phyloP scores from a whole-genome alignment of 2,329 filamentous ascomycete species.

The Nigrograna mackinnonii region DNA sequence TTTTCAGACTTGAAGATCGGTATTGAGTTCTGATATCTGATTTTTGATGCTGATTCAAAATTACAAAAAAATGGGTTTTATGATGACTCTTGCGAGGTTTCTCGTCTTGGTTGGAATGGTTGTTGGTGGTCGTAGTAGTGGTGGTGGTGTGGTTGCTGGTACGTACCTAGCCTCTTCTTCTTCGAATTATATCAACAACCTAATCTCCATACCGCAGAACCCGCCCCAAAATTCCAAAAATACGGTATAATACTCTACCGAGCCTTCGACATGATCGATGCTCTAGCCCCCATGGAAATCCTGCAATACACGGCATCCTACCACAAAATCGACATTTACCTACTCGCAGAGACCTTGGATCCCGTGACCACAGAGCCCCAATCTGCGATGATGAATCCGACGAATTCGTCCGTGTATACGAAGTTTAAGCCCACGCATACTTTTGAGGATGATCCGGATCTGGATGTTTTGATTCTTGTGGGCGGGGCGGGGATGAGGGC shows the following conservation, averaged over 20 bases:
- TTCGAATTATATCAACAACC: too few species aligned
- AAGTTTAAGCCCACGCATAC: not conserved
- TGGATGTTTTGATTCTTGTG: conserved; percentile 66
- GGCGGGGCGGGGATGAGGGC: conserved; percentile 48
- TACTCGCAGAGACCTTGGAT: conserved; percentile 28
- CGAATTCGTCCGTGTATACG: not conserved
- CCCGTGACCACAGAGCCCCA: conserved; percentile 26
- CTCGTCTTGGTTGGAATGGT: too few species aligned
- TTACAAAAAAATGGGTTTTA: too few species aligned
- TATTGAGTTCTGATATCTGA: too few species aligned
- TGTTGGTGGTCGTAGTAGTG: too few species aligned
- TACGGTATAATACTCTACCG: not conserved
- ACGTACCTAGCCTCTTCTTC: too few species aligned
- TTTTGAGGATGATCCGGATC: conserved; percentile 16
- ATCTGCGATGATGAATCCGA: not conserved
- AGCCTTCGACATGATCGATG: not conserved
- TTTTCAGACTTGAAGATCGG: too few species aligned
- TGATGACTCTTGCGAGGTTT: too few species aligned
- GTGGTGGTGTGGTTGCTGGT: too few species aligned
- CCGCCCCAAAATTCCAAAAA: too few species aligned
- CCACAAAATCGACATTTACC: conserved; percentile 21
- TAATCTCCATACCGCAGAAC: too few species aligned
- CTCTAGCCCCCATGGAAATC: not conserved
- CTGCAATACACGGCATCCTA: not conserved
- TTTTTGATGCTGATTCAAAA: too few species aligned